Percentiles rank a stretch among this genome's conserved stretches.
Conservation (phyloP, 78 protist genomes). For the Dictyostelium capitatum region DNA sequence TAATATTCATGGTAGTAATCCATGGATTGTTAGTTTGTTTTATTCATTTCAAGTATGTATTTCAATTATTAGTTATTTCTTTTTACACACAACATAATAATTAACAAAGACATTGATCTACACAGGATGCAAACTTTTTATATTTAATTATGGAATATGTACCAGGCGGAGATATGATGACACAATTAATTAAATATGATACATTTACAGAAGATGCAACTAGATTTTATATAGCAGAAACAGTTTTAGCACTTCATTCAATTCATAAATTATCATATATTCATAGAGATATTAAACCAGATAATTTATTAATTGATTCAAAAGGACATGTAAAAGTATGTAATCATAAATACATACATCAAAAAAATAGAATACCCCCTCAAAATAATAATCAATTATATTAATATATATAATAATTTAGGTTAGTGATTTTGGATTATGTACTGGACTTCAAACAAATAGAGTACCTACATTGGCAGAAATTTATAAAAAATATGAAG, state of each 20-base stretch:
- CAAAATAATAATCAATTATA: not conserved
- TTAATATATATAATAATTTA: constrained; percentile 2
- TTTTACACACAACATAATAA: not conserved
- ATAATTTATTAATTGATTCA: constrained; percentile 90
- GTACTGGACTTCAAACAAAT: constrained; percentile 83
- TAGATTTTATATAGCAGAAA: constrained; percentile 93
- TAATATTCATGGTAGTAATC: constrained; percentile 68
- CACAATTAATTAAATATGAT: constrained; percentile 87
- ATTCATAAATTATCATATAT: constrained; percentile 88
- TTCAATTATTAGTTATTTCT: not conserved
- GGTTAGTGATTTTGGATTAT: constrained; percentile 95
- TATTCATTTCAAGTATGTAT: constrained; percentile 90
- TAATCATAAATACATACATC: not conserved
- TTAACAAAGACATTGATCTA: not conserved
- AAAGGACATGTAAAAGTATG: constrained; percentile 76
- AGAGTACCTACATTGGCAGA: constrained; percentile 83
- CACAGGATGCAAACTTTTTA: constrained; percentile 82
- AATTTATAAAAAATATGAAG: constrained; percentile 72
- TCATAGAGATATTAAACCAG: constrained; percentile 93
- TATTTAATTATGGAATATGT: constrained; percentile 91
- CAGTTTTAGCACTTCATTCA: constrained; percentile 90
- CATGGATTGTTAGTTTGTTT: constrained; percentile 91
- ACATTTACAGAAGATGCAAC: constrained; percentile 88
- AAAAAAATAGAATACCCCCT: too few species aligned
- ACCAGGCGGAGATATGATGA: constrained; percentile 94